Evolutionary conservation across 179 eudicot species (phyloP).

Genomic region (Camellia oleifera): DNA sequence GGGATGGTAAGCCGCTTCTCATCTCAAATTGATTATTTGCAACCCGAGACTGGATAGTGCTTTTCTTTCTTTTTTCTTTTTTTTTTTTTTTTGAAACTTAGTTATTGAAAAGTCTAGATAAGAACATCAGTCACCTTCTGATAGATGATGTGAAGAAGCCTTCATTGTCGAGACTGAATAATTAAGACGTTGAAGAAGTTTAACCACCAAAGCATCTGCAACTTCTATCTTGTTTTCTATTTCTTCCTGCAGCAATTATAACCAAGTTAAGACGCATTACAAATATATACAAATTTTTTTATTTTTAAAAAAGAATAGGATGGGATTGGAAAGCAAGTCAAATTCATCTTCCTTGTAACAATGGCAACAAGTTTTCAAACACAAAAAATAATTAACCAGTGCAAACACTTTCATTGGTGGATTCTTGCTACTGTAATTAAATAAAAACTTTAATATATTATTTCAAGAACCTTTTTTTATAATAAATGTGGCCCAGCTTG

Average conservation of each 20-base stretch:
- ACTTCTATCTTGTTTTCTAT: slow-evolving; percentile 90
- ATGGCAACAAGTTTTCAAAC: neutral
- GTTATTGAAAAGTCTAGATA: neutral
- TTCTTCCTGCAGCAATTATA: slow-evolving; percentile 54
- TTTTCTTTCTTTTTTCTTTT: neutral
- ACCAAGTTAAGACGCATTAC: neutral
- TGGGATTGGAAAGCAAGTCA: neutral
- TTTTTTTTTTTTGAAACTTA: neutral
- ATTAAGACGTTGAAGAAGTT: slow-evolving; percentile 84
- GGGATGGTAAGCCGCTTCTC: neutral
- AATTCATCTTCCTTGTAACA: neutral
- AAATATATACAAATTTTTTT: neutral
- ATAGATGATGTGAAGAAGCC: slow-evolving; percentile 75
- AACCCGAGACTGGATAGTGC: neutral
- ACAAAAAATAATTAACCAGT: neutral
- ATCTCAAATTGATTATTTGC: neutral
- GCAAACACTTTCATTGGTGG: neutral
- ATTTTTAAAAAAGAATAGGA: no score
- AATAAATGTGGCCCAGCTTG: neutral
- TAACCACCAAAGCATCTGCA: slow-evolving; percentile 82
- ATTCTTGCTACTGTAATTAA: neutral
- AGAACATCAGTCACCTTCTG: slow-evolving; percentile 57
- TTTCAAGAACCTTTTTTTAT: neutral
- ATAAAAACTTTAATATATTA: neutral
- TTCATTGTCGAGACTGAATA: slow-evolving; percentile 84